Base-by-base conservation (phyloP, 257 asterid species). In the Nicotiana benthamiana region DNA sequence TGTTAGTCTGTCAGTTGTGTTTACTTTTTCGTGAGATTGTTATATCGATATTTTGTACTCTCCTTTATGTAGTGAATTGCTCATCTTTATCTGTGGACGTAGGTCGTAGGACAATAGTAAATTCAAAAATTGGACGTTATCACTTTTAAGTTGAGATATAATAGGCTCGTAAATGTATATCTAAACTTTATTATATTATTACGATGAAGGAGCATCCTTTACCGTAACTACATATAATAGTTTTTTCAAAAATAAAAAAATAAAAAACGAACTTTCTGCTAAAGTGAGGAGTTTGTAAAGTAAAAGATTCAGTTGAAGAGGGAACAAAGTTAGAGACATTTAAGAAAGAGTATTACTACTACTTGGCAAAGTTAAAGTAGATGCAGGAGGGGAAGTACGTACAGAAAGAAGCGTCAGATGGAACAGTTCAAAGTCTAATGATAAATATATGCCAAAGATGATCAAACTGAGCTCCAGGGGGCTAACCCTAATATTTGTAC, bases 401-500 rank as follows among this genome's bases (percentile, higher is more conserved):
- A 9, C 78, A 74, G 40, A 22, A 43, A 70, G 30, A 70, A 13
- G 12, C 67, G 82, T 68, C 76, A 64, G 79, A 83, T 72, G 60
- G 22, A 66, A 68, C 63, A 40, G 61, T 57, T 46, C 80, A 54
- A 54, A 5, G 61, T 54, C 24, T 5, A 22, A 54, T 17, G 22
- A 54, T 18, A 17, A 32, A 4, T 32, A 6, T 54, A 54, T 18
- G 24, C 24, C 24, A 18, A 54, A 54, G 61, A 17, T 54, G 68
- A 74, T 74, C 60, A 24, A 22, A 81, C 80, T n/a, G 59, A 8
- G 34, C 28, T 10, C 11, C 46, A n/a, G 56, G 79, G 22, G 5
- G 82, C n/a, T 62, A 48, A 9, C 24, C 82, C 62, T 81, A 46
- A 70, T 83, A 79, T 59, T 22, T 70, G 83, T 79, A 83, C 85